These are phyloP conservation scores for Aspergillus latus DNA, from an alignment of 2,329 filamentous ascomycete species.

Conservation along the genomic window DNA sequence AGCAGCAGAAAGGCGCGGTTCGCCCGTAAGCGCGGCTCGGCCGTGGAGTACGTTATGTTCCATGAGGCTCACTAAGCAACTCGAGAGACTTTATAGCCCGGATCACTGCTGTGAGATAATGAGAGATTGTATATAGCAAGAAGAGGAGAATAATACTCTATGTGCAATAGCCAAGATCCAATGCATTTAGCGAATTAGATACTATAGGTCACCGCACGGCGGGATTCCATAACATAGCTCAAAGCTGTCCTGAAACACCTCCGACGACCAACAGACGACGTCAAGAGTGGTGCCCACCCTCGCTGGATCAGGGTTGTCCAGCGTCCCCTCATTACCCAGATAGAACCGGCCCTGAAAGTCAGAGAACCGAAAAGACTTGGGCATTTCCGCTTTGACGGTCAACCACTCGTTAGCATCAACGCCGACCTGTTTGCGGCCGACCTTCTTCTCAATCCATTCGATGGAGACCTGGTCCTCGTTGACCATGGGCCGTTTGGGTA, in stretches of 20 bases:
- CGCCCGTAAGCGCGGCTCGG: too few relatives aligned
- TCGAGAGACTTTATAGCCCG: too few relatives aligned
- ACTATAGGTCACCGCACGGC: background rate
- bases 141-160: too few relatives aligned
- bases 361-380: background rate
- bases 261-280: slow-evolving; percentile 2
- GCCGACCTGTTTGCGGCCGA: background rate
- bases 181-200: background rate
- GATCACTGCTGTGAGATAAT: too few relatives aligned
- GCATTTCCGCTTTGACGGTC: background rate
- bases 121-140: too few relatives aligned
- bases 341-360: slow-evolving; percentile 4
- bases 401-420: background rate
- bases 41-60: too few relatives aligned
- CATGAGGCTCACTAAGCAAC: too few relatives aligned
- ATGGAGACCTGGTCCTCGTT: background rate
- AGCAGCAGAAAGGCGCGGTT: too few relatives aligned
- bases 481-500: background rate
- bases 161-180: too few relatives aligned
- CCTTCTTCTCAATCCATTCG: slow-evolving; percentile 4
- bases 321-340: slow-evolving; percentile 1
- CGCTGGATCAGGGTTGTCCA: background rate
- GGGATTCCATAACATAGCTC: slow-evolving; percentile 8
- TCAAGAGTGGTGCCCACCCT: background rate
- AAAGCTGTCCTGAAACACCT: slow-evolving; percentile 7